Percentiles rank a stretch among this genome's conserved stretches.
Evolutionary conservation across 1,284 basidiomycete genomes (phyloP).

Genomic region (Mycena citricolor): DNA sequence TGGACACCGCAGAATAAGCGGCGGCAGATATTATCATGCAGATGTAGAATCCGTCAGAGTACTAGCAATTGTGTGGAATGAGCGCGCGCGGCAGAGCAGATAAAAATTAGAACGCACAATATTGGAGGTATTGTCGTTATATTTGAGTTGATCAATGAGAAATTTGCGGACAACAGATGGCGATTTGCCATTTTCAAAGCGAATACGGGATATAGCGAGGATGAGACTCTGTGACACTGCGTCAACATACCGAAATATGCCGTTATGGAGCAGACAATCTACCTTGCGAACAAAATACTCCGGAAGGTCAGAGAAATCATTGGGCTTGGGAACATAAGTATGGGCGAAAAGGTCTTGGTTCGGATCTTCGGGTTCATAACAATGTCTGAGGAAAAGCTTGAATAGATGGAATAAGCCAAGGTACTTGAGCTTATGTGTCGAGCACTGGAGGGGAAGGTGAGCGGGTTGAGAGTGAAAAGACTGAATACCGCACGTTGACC

Average conservation of each 20-base stretch:
- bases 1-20: slow-evolving; percentile 75
- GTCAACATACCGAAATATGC: slow-evolving; percentile 5
- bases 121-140: slow-evolving; percentile 95
- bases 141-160: slow-evolving; percentile 86
- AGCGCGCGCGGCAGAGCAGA: slow-evolving; percentile 8
- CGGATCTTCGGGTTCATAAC: slow-evolving; percentile 80
- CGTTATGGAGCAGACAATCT: slow-evolving; percentile 23
- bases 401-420: slow-evolving; percentile 94
- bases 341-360: slow-evolving; percentile 82
- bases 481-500: slow-evolving; percentile 62
- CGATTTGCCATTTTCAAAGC: slow-evolving; percentile 84
- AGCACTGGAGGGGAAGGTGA: slow-evolving; percentile 56
- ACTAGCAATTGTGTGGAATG: slow-evolving; percentile 44
- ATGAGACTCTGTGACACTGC: slow-evolving; percentile 59
- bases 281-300: slow-evolving; percentile 97
- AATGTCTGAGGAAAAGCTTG: slow-evolving; percentile 93
- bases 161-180: slow-evolving; percentile 89
- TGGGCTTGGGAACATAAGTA: slow-evolving; percentile 87
- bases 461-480: not conserved
- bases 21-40: slow-evolving; percentile 85
- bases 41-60: slow-evolving; percentile 90
- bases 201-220: slow-evolving; percentile 80
- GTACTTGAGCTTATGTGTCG: slow-evolving; percentile 77
- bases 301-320: slow-evolving; percentile 89
- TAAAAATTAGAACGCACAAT: slow-evolving; percentile 50